Evolutionary conservation across 371 early-diverging fungal species (phyloP), one percentile per base, ranked within the genome.

Genomic region (Dentiscutata heterogama): DNA sequence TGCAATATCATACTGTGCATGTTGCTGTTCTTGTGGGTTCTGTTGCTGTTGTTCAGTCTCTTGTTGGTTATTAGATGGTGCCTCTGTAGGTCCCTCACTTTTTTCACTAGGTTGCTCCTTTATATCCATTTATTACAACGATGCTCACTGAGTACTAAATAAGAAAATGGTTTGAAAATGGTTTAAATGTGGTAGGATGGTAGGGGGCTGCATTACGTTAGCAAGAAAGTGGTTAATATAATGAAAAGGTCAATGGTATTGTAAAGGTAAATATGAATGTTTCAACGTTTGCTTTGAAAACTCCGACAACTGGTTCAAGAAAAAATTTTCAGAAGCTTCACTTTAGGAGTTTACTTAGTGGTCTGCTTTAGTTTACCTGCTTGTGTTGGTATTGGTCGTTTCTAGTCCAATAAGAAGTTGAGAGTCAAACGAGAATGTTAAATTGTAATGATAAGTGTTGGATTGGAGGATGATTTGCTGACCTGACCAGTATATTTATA

Each of bases 401-500:
- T 79, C 54, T 79, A 79, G 80, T 79, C 80, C 80, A 79, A 79
- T 79, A 79, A 79, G 80, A 79, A 68, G 80, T 79, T 27, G 80
- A 54, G 80, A 54, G 70, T 46, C 80, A 65, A 79, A 79, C 65
- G 80, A 79, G 70, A 22, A 79, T 46, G 46, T 46, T 46, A 46
- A 46, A 46, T 46, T 46, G 46, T 46, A n/a, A n/a, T 46, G 46
- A 79, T 79, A 70, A 79, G 80, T 79, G 80, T 67, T 79, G 46
- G 80, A 79, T 65, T 35, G 70, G 70, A 70, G 46, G 46, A 46
- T 46, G 46, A 46, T 46, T 46, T 46, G 46, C 46, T 46, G 46
- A 46, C 46, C 46, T 46, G 46, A 46, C 46, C 46, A 46, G 46
- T 46, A 46, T 46, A 46, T 46, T 46, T 46, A 46, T 46, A 46